Conservation (phyloP, 306 rosid species). For the Dryas drummondii region DNA sequence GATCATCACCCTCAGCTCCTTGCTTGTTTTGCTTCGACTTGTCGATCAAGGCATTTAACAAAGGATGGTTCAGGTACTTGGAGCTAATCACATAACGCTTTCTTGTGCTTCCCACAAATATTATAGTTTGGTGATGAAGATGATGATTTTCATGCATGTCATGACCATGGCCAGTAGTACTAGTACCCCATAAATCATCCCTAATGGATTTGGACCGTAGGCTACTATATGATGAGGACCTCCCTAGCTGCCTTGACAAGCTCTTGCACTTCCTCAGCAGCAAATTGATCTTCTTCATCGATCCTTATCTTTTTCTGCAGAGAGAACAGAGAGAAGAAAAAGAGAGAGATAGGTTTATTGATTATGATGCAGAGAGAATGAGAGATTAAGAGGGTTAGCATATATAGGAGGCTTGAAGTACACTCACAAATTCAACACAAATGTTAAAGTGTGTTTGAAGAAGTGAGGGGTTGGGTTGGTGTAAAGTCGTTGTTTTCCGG, state of each 20-base stretch:
- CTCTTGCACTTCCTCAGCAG: slow-evolving; percentile 85
- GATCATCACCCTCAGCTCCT: slow-evolving; percentile 20
- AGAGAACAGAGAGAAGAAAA: slow-evolving; percentile 7
- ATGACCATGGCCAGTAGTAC: background rate
- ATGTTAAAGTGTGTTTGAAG: slow-evolving; percentile 33
- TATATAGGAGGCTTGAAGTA: slow-evolving; percentile 48
- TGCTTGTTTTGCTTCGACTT: slow-evolving; percentile 34
- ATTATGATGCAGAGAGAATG: background rate
- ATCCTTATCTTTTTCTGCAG: background rate
- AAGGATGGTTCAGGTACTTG: slow-evolving; percentile 64
- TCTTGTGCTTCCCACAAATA: slow-evolving; percentile 79
- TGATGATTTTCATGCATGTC: slow-evolving; percentile 18
- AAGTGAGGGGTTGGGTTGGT: slow-evolving; percentile 35
- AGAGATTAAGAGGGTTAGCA: slow-evolving; percentile 3
- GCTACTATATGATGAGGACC: slow-evolving; percentile 76
- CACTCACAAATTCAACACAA: slow-evolving; percentile 38
- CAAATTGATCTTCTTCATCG: slow-evolving; percentile 74
- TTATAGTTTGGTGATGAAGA: slow-evolving; percentile 30
- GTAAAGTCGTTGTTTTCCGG: slow-evolving; percentile 66
- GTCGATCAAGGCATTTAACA: slow-evolving; percentile 63
- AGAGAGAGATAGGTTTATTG: background rate
- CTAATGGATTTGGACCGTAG: slow-evolving; percentile 69
- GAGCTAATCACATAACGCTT: slow-evolving; percentile 68
- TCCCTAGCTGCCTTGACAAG: slow-evolving; percentile 67
- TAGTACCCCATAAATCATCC: slow-evolving; percentile 40